phyloP scores from a whole-genome alignment of 2,329 filamentous ascomycete genomes.

The Beauveria asiatica region DNA sequence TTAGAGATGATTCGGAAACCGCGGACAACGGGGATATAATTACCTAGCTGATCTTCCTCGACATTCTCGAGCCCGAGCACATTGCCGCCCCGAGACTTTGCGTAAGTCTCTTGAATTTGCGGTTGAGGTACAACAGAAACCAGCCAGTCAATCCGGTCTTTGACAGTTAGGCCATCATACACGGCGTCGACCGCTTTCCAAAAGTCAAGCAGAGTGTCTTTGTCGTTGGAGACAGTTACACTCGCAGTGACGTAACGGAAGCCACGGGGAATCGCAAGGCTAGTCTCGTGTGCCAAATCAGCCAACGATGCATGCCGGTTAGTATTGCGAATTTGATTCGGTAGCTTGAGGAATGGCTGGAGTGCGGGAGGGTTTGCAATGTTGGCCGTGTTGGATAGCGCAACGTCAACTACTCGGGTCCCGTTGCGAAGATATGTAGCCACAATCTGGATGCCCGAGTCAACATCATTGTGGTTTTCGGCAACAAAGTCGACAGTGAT shows the following conservation, averaged over 20 bases:
- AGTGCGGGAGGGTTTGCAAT: slow-evolving; percentile 10
- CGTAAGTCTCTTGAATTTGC: slow-evolving; percentile 9
- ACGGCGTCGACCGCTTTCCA: slow-evolving; percentile 10
- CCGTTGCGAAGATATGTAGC: slow-evolving; percentile 9
- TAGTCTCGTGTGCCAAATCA: slow-evolving; percentile 11
- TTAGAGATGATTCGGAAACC: background rate
- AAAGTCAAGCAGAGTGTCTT: slow-evolving; percentile 10
- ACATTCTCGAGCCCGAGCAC: slow-evolving; percentile 10
- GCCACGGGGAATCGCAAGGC: slow-evolving; percentile 11
- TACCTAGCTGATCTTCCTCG: slow-evolving; percentile 12
- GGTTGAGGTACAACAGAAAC: slow-evolving; percentile 14
- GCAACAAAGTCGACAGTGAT: slow-evolving; percentile 7
- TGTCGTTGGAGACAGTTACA: slow-evolving; percentile 12
- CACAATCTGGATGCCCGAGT: slow-evolving; percentile 10
- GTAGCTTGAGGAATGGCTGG: slow-evolving; percentile 10
- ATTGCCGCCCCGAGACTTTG: slow-evolving; percentile 10
- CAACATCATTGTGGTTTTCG: slow-evolving; percentile 6
- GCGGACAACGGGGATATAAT: background rate
- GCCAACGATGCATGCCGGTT: slow-evolving; percentile 10
- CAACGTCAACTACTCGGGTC: slow-evolving; percentile 5
- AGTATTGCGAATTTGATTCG: slow-evolving; percentile 9
- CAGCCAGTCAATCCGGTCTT: slow-evolving; percentile 14
- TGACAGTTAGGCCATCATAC: slow-evolving; percentile 11
- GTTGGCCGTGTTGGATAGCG: slow-evolving; percentile 9
- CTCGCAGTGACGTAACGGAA: slow-evolving; percentile 15